Evolutionary conservation across 106 monocot species (phyloP).

Genomic region (Triglochin maritima): DNA sequence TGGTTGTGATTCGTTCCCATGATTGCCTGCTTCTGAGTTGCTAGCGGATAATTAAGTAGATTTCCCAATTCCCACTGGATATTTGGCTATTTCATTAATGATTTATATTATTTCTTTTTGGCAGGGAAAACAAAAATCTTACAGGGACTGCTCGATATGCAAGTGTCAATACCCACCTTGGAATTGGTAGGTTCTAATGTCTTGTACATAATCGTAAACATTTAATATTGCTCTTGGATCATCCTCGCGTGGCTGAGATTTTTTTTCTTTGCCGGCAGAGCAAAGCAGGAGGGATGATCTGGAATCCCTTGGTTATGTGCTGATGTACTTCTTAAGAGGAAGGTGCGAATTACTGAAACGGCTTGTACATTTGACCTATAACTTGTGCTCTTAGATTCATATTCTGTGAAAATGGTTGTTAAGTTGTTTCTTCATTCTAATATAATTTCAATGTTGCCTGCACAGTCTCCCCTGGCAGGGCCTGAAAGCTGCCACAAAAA

Average conservation of each 20-base stretch:
- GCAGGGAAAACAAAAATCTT: conserved; percentile 59
- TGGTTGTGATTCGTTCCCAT: background rate
- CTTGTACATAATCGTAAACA: background rate
- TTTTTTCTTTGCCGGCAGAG: conserved; percentile 25
- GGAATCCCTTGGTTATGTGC: conserved; percentile 88
- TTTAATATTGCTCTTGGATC: background rate
- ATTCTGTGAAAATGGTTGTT: background rate
- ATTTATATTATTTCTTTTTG: background rate
- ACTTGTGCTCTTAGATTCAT: too few species aligned
- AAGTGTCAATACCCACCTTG: conserved; percentile 71
- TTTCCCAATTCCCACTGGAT: background rate
- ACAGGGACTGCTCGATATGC: conserved; percentile 67
- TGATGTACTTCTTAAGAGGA: conserved; percentile 86
- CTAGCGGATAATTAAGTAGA: background rate
- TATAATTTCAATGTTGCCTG: conserved; percentile 6
- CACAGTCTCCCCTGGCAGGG: conserved; percentile 86
- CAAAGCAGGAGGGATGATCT: conserved; percentile 96
- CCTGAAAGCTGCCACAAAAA: conserved; percentile 76
- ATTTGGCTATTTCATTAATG: background rate
- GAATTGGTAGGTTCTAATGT: conserved; percentile 36
- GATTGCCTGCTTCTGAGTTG: background rate
- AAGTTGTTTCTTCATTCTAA: background rate
- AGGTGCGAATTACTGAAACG: conserved; percentile 25
- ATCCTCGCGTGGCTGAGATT: background rate
- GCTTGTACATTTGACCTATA: background rate